Evolutionary conservation across 179 eudicot species (phyloP).

Genomic region (Gypsophila paniculata): DNA sequence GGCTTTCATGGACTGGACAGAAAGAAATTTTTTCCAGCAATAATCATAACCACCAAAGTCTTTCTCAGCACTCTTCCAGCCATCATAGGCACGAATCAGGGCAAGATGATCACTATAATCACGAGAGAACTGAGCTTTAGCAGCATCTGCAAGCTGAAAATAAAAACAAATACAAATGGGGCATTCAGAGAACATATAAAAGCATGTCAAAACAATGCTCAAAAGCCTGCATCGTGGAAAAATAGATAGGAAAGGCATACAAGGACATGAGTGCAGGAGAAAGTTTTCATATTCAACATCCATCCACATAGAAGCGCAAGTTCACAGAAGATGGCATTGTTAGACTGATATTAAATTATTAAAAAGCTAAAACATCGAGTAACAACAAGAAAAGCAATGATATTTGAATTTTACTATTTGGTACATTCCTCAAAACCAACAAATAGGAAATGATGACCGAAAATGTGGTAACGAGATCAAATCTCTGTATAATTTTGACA

Average conservation of each 20-base stretch:
- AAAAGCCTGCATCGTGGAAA: slow-evolving; percentile 1
- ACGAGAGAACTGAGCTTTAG: slow-evolving; percentile 90
- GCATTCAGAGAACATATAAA: slow-evolving; percentile 4
- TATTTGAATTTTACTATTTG: neutral
- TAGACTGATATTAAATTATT: neutral
- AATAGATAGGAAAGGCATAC: slow-evolving; percentile 1
- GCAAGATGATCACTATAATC: slow-evolving; percentile 99
- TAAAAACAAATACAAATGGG: slow-evolving; percentile 5
- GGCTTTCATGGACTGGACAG: slow-evolving; percentile 96
- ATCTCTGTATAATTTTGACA: too few relatives aligned
- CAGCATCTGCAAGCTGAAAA: slow-evolving; percentile 83
- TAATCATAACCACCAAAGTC: slow-evolving; percentile 87
- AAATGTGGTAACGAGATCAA: too few relatives aligned
- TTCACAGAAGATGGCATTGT: neutral
- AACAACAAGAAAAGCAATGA: neutral
- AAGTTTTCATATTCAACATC: neutral
- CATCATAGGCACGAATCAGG: slow-evolving; percentile 99
- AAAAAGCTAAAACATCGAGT: neutral
- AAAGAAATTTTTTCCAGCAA: slow-evolving; percentile 97
- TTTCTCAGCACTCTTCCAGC: slow-evolving; percentile 95
- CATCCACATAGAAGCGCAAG: neutral
- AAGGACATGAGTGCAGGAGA: neutral
- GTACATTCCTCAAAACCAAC: neutral
- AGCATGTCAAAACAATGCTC: slow-evolving; percentile 2
- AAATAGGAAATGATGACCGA: neutral